A percentile compares a stretch with the other conserved stretches of the same genome.
These are phyloP conservation scores for Rhododendron williamsianum DNA, from an alignment of 148 eudicot genomes.

Conservation along the genomic window DNA sequence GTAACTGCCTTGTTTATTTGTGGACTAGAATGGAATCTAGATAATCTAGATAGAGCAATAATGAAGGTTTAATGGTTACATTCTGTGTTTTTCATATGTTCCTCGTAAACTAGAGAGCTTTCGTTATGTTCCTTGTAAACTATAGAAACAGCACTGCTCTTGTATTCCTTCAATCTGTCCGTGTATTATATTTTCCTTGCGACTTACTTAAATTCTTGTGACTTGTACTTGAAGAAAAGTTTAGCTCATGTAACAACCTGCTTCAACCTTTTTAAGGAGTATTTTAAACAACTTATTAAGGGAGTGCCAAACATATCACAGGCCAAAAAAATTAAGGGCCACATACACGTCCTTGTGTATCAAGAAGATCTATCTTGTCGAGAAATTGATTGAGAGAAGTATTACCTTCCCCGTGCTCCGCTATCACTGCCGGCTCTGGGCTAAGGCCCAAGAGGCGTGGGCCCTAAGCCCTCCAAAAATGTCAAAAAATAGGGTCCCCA, in stretches of 20 bases:
- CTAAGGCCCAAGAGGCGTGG: too few species aligned
- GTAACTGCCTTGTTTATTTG: constrained; percentile 1
- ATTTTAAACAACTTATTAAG: background rate
- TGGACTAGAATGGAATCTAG: background rate
- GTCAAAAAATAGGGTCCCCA: too few species aligned
- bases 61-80: background rate
- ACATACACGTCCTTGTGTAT: background rate
- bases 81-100: background rate
- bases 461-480: too few species aligned
- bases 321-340: background rate
- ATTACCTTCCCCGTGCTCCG: background rate
- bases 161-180: background rate
- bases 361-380: background rate
- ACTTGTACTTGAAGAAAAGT: background rate
- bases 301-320: background rate
- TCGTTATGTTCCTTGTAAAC: background rate
- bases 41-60: background rate
- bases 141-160: background rate
- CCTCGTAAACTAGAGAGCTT: background rate
- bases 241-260: background rate
- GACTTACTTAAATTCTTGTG: background rate
- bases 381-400: background rate
- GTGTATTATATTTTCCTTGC: background rate
- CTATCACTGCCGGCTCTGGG: too few species aligned
- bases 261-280: background rate